phyloP scores from a whole-genome alignment of 2,329 filamentous ascomycete genomes.

The Ambrosiella cleistominuta region DNA sequence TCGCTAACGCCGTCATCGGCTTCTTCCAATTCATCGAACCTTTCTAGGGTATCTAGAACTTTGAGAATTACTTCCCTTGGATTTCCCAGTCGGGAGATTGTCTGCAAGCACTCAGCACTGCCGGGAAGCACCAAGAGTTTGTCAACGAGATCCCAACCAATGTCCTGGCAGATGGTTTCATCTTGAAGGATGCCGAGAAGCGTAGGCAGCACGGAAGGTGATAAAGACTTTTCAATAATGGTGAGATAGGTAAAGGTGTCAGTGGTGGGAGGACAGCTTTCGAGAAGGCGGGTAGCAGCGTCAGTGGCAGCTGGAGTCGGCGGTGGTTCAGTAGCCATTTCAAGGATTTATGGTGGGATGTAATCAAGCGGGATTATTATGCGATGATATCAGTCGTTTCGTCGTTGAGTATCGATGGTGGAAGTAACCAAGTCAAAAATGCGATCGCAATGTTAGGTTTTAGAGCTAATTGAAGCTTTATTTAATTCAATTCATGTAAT shows the following conservation, averaged over 20 bases:
- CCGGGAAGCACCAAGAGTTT: slow-evolving; percentile 51
- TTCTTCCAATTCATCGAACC: slow-evolving; percentile 25
- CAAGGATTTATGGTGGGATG: background rate
- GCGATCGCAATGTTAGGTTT: too few species aligned
- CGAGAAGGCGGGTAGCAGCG: slow-evolving; percentile 28
- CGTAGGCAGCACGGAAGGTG: slow-evolving; percentile 45
- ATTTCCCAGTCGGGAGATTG: slow-evolving; percentile 60
- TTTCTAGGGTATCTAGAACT: slow-evolving; percentile 54
- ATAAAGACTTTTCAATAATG: slow-evolving; percentile 57
- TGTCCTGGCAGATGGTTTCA: slow-evolving; percentile 50
- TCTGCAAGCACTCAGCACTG: slow-evolving; percentile 54
- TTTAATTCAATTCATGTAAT: background rate
- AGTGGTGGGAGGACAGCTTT: slow-evolving; percentile 33
- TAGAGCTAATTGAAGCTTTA: background rate
- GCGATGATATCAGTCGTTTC: background rate
- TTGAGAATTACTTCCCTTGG: slow-evolving; percentile 69
- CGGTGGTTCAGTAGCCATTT: background rate
- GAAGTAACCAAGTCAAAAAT: too few species aligned
- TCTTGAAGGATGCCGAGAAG: slow-evolving; percentile 54
- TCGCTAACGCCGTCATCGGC: slow-evolving; percentile 20
- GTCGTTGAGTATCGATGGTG: too few species aligned
- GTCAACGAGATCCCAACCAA: slow-evolving; percentile 71
- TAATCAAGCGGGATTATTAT: background rate
- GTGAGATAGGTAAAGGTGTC: slow-evolving; percentile 65
- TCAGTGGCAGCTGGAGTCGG: slow-evolving; percentile 18